phyloP scores from a whole-genome alignment of 192 early-diverging fungal species.

The Bifiguratus adelaidae region DNA sequence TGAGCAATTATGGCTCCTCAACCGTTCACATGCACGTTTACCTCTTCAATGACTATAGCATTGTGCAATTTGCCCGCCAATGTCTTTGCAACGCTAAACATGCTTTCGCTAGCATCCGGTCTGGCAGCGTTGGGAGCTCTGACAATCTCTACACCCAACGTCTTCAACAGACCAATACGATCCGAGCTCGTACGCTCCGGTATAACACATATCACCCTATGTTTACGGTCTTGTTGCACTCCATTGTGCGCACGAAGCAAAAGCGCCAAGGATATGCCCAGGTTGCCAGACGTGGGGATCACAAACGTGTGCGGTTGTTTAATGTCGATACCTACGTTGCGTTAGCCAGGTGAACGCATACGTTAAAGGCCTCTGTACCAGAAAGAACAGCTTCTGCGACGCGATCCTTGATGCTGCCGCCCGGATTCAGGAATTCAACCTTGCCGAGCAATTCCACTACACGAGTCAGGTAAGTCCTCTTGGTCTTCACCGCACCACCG shows the following conservation, averaged over 20 bases:
- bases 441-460: constrained; percentile 61
- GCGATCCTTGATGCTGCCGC: constrained; percentile 64
- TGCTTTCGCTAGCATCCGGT: constrained; percentile 54
- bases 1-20: background rate
- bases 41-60: constrained; percentile 55
- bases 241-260: too few species aligned
- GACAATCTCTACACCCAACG: constrained; percentile 57
- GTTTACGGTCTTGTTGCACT: constrained; percentile 21
- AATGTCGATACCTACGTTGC: too few species aligned
- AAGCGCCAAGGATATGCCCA: constrained; percentile 55
- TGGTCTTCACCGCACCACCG: too few species aligned
- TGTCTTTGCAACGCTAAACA: constrained; percentile 43
- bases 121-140: constrained; percentile 56
- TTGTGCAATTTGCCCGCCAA: constrained; percentile 34
- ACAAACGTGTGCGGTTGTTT: too few species aligned
- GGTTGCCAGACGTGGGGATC: constrained; percentile 60
- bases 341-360: too few species aligned
- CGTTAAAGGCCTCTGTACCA: too few species aligned
- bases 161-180: constrained; percentile 54
- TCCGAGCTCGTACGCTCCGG: constrained; percentile 68
- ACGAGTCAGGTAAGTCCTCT: too few species aligned
- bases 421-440: constrained; percentile 62
- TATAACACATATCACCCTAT: constrained; percentile 41
- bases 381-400: constrained; percentile 49
- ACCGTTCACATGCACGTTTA: background rate